phyloP scores from a whole-genome alignment of 345 rosid species.

The Citrus sinensis region DNA sequence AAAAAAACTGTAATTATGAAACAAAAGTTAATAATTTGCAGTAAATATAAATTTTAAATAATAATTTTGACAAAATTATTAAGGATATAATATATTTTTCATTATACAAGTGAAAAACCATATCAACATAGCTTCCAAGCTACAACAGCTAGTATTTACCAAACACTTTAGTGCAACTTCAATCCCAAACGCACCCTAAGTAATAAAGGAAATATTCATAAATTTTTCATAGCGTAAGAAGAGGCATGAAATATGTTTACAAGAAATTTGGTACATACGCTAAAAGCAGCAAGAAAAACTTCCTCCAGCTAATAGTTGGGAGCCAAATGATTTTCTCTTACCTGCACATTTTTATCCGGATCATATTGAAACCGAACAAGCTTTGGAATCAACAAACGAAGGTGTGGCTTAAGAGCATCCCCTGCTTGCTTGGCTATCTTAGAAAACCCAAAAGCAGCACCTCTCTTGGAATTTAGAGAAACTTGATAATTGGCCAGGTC shows the following conservation, averaged over 20 bases:
- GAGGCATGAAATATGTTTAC: background rate
- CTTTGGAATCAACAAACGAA: conserved; percentile 75
- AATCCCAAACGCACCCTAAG: background rate
- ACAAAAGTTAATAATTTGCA: no score
- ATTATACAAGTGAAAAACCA: no score
- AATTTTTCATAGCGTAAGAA: background rate
- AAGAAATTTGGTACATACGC: background rate
- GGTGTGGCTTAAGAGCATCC: conserved; percentile 92
- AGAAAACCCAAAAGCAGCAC: conserved; percentile 98
- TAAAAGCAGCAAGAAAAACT: background rate
- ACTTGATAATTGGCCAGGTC: conserved; percentile 95
- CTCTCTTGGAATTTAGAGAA: conserved; percentile 83
- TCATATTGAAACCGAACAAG: conserved; percentile 92
- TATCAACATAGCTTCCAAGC: no score
- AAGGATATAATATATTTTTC: no score
- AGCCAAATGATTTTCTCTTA: conserved; percentile 17
- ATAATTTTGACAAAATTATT: no score
- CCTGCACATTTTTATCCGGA: conserved; percentile 99
- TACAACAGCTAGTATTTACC: no score
- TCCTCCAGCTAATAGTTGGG: background rate
- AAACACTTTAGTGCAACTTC: no score
- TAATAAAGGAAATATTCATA: background rate
- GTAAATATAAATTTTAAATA: no score
- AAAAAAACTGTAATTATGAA: no score
- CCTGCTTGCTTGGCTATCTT: conserved; percentile 99